phyloP scores from a whole-genome alignment of 768 basidiomycete species.

The Calocybe indica region DNA sequence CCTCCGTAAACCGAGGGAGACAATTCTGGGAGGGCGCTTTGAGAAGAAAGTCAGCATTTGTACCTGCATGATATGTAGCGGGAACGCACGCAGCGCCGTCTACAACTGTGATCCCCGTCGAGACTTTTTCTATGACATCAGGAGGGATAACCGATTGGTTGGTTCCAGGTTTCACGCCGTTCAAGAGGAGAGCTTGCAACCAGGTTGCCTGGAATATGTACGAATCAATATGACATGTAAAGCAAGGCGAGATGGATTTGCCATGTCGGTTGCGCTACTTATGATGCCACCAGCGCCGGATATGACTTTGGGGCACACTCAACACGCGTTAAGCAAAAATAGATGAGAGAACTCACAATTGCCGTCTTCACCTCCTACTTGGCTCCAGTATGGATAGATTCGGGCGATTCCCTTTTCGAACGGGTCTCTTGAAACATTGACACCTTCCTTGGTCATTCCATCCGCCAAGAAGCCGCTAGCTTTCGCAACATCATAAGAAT shows the following conservation, averaged over 20 bases:
- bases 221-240: not conserved
- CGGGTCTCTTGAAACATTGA: slow-evolving; percentile 4
- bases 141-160: slow-evolving; percentile 18
- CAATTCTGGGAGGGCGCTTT: slow-evolving; percentile 15
- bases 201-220: slow-evolving; percentile 16
- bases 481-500: slow-evolving; percentile 18
- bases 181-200: slow-evolving; percentile 20
- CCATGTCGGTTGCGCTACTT: slow-evolving; percentile 19
- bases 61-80: not conserved
- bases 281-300: slow-evolving; percentile 25
- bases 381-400: slow-evolving; percentile 14
- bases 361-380: slow-evolving; percentile 14
- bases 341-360: slow-evolving; percentile 9
- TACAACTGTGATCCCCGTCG: slow-evolving; percentile 15
- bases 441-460: slow-evolving; percentile 6
- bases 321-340: not conserved
- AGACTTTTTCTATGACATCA: slow-evolving; percentile 14
- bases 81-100: slow-evolving; percentile 11
- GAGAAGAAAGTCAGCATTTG: not conserved
- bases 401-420: slow-evolving; percentile 11
- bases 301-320: slow-evolving; percentile 7
- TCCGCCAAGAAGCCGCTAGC: slow-evolving; percentile 19
- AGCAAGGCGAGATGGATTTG: not conserved
- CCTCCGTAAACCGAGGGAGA: slow-evolving; percentile 20
- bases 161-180: slow-evolving; percentile 16